Base-by-base conservation (phyloP, 306 rosid genomes). In the Lathyrus aphaca region DNA sequence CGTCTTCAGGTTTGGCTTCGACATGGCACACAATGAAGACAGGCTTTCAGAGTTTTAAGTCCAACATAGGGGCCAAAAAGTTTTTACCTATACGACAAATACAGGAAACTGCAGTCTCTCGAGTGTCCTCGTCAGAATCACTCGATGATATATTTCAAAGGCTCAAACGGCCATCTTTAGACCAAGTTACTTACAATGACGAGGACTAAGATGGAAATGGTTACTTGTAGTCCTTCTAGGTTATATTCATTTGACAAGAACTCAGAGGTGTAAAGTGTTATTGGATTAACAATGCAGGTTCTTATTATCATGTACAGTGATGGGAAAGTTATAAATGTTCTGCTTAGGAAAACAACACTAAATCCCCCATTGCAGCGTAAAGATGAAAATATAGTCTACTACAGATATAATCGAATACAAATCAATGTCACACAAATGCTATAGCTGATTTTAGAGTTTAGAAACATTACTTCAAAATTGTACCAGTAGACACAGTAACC, bases 1-100 rank as follows among this genome's bases (percentile, higher is more conserved):
- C 81, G 17, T 35, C 91, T 73, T 77, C 94, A 19, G 96, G 88
- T 45, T 77, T 90, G 83, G 79, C 83, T 50, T 86, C 91, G 14
- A 86, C 86, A 16, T 90, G 96, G 97, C 88, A 49, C 58, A 81
- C 85, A 43, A 84, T 93, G 98, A 93, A 90, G 79, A 75, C 85
- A 16, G 96, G 97, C 49, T 90, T 90, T 68, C 96, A 88, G 78
- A 85, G 51, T 75, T 88, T 93, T 70, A 90, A 86, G 84, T 82
- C 89, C 29, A 88, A 90, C 77, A 56, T 93, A 10, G 90, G 86
- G 17, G 78, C 90, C 68, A 89, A 87, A 73, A 86, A 83, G 44
- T 87, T 92, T 50, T 74, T 82, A 19, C 96, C 98, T 29, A 6
- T 87, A 73, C 84, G 84, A 46, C 96, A 86, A 82, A 77, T 42